phyloP scores from a whole-genome alignment of 2,329 filamentous ascomycete genomes.

The Penicillium sumatraense region DNA sequence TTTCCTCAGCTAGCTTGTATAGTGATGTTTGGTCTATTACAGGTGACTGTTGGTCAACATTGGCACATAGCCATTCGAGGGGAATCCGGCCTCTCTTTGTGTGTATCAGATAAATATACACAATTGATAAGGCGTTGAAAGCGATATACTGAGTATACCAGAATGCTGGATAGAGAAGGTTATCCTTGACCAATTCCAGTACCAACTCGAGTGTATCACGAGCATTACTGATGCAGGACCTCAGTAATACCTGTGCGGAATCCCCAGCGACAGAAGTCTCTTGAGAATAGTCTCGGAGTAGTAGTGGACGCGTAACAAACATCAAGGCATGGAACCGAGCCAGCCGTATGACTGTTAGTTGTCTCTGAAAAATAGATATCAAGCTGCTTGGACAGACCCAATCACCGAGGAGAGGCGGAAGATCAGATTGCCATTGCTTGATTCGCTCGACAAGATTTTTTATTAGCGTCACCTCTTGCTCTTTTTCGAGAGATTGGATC shows the following conservation, averaged over 20 bases:
- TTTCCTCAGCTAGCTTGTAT: constrained; percentile 19
- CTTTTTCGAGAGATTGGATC: constrained; percentile 13
- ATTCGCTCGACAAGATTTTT: constrained; percentile 12
- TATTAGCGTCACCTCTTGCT: constrained; percentile 12
- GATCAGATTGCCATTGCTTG: constrained; percentile 7
- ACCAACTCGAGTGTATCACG: constrained; percentile 24
- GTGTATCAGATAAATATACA: constrained; percentile 28
- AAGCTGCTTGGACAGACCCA: constrained; percentile 18
- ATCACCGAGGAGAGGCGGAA: constrained; percentile 4
- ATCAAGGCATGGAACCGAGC: constrained; percentile 26
- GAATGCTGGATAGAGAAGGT: constrained; percentile 27
- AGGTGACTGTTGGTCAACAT: neutral
- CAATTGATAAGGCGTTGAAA: constrained; percentile 28
- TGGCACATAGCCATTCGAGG: neutral
- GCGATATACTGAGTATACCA: constrained; percentile 33
- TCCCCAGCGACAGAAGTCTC: constrained; percentile 5
- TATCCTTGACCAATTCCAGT: constrained; percentile 24
- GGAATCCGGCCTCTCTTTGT: constrained; percentile 22
- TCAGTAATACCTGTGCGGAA: constrained; percentile 5
- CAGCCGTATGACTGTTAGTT: constrained; percentile 26
- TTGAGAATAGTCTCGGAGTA: constrained; percentile 24
- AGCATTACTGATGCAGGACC: constrained; percentile 20
- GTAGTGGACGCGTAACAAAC: constrained; percentile 22
- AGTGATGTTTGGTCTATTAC: constrained; percentile 16
- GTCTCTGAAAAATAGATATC: constrained; percentile 24